Base-by-base conservation (phyloP, 495 filamentous ascomycete species). In the Recurvomyces mirabilis region DNA sequence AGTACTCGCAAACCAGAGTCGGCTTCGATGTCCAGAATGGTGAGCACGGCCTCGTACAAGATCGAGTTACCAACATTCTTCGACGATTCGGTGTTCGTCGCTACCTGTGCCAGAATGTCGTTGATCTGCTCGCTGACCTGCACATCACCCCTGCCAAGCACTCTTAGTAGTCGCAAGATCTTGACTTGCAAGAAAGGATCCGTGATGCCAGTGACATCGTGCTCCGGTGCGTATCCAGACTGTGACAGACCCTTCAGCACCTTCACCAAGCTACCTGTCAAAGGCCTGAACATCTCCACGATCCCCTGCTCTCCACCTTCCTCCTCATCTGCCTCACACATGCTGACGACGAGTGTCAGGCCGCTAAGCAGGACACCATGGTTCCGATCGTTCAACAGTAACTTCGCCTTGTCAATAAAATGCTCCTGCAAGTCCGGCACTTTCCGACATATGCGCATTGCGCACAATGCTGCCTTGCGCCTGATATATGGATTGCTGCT, bases 31-130 rank as follows among this genome's bases (percentile, higher is more conserved):
- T 98, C 91, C 25, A 98, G 77, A 49, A 98, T 98, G 0, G 91
- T 96, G 28, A 93, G 78, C 22, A 98, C 91, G 5, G 91, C 86
- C 65, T 98, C 91, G 66, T 98, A 98, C 9, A 98, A 73, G 47
- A 98, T 96, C 5, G 91, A 82, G 60, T 98, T 98, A 41, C 91
- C 91, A 22, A 98, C 91, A 53, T 98, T 98, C 70, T 96, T 98
- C 22, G 89, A 87, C 0, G 91, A 87, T 54, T 98, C 91, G 1
- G 91, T 98, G 59, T 98, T 98, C 34, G 91, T 95, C 33, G 91
- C 91, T 41, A 98, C 91, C 47, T 98, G 93, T 26, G 91, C 93
- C 42, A 98, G 67, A 47, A 98, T 96, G 60, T 98, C 91, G 63
- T 96, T 98, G 65, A 98, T 95, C 59, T 93, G 78, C 64, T 98